These are phyloP conservation scores for Calonectria montana DNA, from an alignment of 2,329 filamentous ascomycete genomes.

Conservation along the genomic window DNA sequence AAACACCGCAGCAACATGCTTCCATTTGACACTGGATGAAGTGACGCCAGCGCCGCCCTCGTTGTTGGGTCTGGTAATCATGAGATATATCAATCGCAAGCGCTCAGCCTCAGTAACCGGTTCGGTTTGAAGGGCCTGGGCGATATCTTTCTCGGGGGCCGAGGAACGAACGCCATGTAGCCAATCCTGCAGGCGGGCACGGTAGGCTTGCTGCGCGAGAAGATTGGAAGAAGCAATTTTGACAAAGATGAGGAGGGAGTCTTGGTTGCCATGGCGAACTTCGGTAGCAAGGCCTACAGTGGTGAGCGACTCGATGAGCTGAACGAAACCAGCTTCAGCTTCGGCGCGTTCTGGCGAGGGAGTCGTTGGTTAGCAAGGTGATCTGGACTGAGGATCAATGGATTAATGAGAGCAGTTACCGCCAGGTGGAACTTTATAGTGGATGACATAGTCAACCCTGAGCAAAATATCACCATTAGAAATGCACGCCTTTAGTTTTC, in stretches of 20 bases:
- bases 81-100: constrained; percentile 86
- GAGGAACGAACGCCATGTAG: constrained; percentile 85
- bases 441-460: constrained; percentile 89
- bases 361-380: constrained; percentile 15
- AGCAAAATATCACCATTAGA: constrained; percentile 20
- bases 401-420: constrained; percentile 57
- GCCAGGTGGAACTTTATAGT: constrained; percentile 77
- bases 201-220: constrained; percentile 83
- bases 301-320: constrained; percentile 80
- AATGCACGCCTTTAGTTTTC: neutral
- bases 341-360: constrained; percentile 68
- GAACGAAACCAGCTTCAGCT: constrained; percentile 80
- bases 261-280: constrained; percentile 81
- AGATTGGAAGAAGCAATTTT: constrained; percentile 81
- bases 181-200: constrained; percentile 92
- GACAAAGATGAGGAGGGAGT: constrained; percentile 85
- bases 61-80: constrained; percentile 78
- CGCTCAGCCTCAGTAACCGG: constrained; percentile 90
- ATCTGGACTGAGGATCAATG: neutral
- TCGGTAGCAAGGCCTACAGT: constrained; percentile 87
- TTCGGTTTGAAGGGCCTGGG: constrained; percentile 75
- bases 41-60: constrained; percentile 85
- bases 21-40: constrained; percentile 76
- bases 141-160: constrained; percentile 79
- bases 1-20: constrained; percentile 78